Evolutionary conservation across 768 basidiomycete genomes (phyloP), one percentile per base, ranked within the genome.

Genomic region (Naganishia friedmannii): DNA sequence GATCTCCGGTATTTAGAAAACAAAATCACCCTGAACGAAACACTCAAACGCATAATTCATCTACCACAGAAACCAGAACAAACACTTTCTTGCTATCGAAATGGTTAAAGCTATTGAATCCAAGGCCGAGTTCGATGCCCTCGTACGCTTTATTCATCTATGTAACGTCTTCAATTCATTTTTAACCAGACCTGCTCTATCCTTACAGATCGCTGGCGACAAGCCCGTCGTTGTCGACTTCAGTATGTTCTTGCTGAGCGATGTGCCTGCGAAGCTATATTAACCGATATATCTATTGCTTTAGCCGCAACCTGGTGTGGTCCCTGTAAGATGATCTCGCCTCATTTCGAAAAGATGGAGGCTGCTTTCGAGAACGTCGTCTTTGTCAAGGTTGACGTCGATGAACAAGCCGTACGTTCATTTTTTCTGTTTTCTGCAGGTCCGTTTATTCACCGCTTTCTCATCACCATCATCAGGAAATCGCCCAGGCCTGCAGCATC

Each of bases 301-400:
- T 51, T 63, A 69, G 68, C 56, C 42, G 68, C 68, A n/a, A 53
- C 77, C 28, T 80, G 79, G 79, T 80, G 79, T 54, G 79, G 79
- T 58, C 77, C 78, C 26, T 79, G 80, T 72, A 77, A 82, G 73
- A 75, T 78, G 72, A 82, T 83, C 72, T 76, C 79, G 0, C 83
- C 83, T 13, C 75, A 75, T 54, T 83, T 80, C 67, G 77, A 75
- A 66, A 78, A 81, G 74, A 67, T 81, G 34, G 75, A 79, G n/a
- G 56, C 66, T 13, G 72, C 77, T 65, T 79, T 73, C 76, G 71
- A 74, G n/a, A 72, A 71, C 23, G 72, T 80, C 65, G 76, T 75
- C 37, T 82, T 83, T 67, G 75, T 75, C 71, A 82, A 83, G 75
- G 80, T 82, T 53, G 82, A 82, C 68, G 78, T 83, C 55, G 82